Evolutionary conservation across 2,329 filamentous ascomycete species (phyloP), one percentile per base, ranked within the genome.

Genomic region (Sordariomycetes sp.): DNA sequence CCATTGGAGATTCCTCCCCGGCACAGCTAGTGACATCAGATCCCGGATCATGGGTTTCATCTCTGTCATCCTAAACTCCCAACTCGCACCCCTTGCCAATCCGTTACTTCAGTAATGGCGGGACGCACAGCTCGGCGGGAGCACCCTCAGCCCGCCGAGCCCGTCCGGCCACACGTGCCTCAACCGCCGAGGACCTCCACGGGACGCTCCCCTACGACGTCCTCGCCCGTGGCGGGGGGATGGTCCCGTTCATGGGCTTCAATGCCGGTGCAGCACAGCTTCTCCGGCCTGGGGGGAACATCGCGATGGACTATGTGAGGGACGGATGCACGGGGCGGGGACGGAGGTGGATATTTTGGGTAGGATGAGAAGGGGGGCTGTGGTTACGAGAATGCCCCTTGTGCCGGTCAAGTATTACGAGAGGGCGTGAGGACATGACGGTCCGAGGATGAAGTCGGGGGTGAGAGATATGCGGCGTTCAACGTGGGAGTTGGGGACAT

Each of bases 211-310:
- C 97, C 24, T 88, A 93, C 71, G 85, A 90, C 65, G 76, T 95
- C 24, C 89, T 92, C 61, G 79, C 82, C 60, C 78, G 89, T 68
- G 90, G 90, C 64, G 94, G 82, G 64, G 97, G 96, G 76, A 94
- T 97, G 84, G 93, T 97, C 55, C 89, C 90, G n/a, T 99, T 97
- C 73, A 93, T 89, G 62, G 91, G 90, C 64, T 76, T 79, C 83
- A 65, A 97, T 99, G 90, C 94, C 94, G 93, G 91, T 87, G 62
- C 92, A 96, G 75, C 91, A 96, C 71, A 81, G 86, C 64, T 85
- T 99, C 69, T 83, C 83, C 56, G 94, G 94, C 0, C 84, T 90
- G 86, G 86, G 62, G 88, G 88, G 77, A 97, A 97, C 71, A 93
- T 99, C 62, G 91, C 93, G 59, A 99, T 99, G 94, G 94, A 87